Base-by-base conservation (phyloP, 1,284 basidiomycete species). In the Ceratobasidium sp. region DNA sequence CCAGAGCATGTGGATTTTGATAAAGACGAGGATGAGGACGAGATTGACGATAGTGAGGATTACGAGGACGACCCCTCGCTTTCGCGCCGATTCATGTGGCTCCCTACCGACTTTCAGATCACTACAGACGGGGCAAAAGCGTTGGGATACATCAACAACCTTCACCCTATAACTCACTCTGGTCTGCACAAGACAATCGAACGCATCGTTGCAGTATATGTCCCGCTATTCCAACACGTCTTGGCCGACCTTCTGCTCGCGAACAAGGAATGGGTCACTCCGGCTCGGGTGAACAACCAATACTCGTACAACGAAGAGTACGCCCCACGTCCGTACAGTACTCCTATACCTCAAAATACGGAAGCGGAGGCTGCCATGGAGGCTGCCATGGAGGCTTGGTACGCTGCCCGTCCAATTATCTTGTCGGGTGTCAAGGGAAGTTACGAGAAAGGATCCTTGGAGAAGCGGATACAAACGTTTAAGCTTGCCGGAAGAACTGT, bases 181-280 rank as follows among this genome's bases (percentile, higher is more conserved):
- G 53, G 78, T 1, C 80, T 87, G 26, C 87, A 88, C 80, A 56
- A 71, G 10, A 80, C 80, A n/a, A 81, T 89, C 35, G 83, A 84
- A 73, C 68, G 69, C 2, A 77, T 86, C 28, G 81, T 90, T 8
- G 80, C 82, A 0, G 77, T 77, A 0, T 85, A 85, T 64, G 79
- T 89, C 11, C 88, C 88, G 3, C 81, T 89, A 10, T 89, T 89
- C 80, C 88, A 89, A 76, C 86, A 85, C 74, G 84, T 85, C 11
- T 83, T 90, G 10, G 88, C 88, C 0, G 88, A 89, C 78, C 89
- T 35, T 87, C 88, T 79, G 82, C 69, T 6, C 11, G 47, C 35
- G 49, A 68, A 68, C 49, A 23, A 37, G 13, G n/a, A n/a, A n/a
- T n/a, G n/a, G n/a, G 66, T 26, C 0, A 26, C 56, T 11, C 66